phyloP scores from a whole-genome alignment of 768 basidiomycete genomes.

The Leucocoprinus birnbaumii region DNA sequence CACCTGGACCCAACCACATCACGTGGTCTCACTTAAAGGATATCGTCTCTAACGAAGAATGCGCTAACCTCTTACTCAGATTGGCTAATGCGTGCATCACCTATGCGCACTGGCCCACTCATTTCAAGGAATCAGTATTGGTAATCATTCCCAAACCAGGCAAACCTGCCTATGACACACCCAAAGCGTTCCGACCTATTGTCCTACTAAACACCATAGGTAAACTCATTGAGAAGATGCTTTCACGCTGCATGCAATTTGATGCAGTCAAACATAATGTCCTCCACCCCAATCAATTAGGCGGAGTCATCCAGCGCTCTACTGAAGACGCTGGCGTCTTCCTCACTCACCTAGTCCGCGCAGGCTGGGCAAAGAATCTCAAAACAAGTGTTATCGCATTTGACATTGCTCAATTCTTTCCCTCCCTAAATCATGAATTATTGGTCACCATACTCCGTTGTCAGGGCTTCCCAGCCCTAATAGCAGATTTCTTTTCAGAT shows the following conservation, averaged over 20 bases:
- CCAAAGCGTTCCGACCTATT: neutral
- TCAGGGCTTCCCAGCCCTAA: neutral
- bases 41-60: too few relatives aligned
- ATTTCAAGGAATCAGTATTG: constrained; percentile 14
- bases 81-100: constrained; percentile 4
- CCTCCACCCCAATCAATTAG: neutral
- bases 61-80: too few relatives aligned
- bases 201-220: constrained; percentile 10
- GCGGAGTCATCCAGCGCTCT: neutral
- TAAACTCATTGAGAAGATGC: constrained; percentile 11
- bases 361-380: neutral
- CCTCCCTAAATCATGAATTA: neutral
- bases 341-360: neutral
- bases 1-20: too few relatives aligned
- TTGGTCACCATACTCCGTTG: neutral
- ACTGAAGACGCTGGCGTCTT: neutral
- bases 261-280: neutral
- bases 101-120: neutral
- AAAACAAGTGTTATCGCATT: neutral
- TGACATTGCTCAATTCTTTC: neutral
- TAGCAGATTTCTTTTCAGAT: neutral
- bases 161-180: constrained; percentile 3
- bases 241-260: neutral
- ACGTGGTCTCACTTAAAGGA: too few relatives aligned
- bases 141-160: constrained; percentile 16